Conservation (phyloP, 768 basidiomycete species). For the Nevesoporus exiguus region DNA sequence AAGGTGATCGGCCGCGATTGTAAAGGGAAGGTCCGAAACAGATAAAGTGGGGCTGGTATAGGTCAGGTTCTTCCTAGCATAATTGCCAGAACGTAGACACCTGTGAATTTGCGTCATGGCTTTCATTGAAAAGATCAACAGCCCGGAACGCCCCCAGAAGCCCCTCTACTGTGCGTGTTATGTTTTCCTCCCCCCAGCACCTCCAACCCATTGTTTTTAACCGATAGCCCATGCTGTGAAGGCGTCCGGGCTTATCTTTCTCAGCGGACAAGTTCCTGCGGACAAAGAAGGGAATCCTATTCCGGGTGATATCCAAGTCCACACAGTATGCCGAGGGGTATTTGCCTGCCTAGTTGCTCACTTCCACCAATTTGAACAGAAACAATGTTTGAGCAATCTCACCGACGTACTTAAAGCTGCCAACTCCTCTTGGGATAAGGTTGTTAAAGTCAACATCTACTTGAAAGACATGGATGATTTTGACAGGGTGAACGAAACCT, state of each 20-base stretch:
- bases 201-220: not conserved
- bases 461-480: conserved; percentile 59
- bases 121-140: conserved; percentile 55
- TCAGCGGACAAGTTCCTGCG: conserved; percentile 58
- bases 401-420: conserved; percentile 50
- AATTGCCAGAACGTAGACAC: not conserved
- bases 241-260: conserved; percentile 54
- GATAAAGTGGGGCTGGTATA: not conserved
- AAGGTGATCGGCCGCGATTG: not conserved
- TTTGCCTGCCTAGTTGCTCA: not conserved
- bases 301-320: conserved; percentile 54
- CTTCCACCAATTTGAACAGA: conserved; percentile 31
- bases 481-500: conserved; percentile 58
- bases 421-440: conserved; percentile 59
- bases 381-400: conserved; percentile 56
- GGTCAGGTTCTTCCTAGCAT: not conserved
- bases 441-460: conserved; percentile 56
- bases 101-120: conserved; percentile 33
- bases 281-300: conserved; percentile 48
- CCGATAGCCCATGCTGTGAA: conserved; percentile 53
- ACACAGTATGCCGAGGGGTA: conserved; percentile 43
- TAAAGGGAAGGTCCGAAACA: not conserved
- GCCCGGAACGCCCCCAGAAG: conserved; percentile 38
- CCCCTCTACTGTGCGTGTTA: conserved; percentile 12
- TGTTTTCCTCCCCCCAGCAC: not conserved